A percentile compares a stretch with the other conserved stretches of the same genome.
phyloP scores from a whole-genome alignment of 331 rosid species.

The Acacia pycnantha region DNA sequence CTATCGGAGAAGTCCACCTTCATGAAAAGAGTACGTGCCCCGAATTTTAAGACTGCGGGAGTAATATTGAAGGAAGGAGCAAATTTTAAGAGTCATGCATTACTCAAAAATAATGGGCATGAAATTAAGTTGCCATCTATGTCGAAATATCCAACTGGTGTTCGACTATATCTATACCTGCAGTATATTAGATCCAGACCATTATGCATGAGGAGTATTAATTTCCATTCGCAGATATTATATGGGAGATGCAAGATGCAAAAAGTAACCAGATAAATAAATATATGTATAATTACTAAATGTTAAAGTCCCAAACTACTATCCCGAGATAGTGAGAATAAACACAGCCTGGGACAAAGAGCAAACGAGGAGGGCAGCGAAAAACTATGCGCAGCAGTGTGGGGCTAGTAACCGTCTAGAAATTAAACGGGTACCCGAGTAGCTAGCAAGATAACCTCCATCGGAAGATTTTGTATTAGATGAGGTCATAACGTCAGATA shows the following conservation, averaged over 20 bases:
- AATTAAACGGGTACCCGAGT: background rate
- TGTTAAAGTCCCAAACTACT: background rate
- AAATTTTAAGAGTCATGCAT: background rate
- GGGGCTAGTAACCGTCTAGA: slow-evolving; percentile 2
- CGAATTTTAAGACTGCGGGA: background rate
- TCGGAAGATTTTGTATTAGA: background rate
- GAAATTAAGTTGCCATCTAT: background rate
- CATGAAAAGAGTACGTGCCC: background rate
- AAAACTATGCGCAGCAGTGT: background rate
- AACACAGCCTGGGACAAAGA: slow-evolving; percentile 1
- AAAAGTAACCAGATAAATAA: background rate
- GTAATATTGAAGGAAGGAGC: background rate
- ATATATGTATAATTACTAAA: background rate
- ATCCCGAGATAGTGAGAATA: background rate
- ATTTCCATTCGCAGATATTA: background rate
- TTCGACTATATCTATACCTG: background rate
- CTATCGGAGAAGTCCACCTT: background rate
- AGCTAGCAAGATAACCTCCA: background rate
- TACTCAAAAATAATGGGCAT: background rate
- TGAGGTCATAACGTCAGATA: slow-evolving; percentile 13
- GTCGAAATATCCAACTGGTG: background rate
- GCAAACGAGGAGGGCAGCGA: background rate
- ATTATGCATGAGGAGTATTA: background rate
- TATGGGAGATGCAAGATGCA: background rate
- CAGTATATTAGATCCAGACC: background rate